Evolutionary conservation across 2,329 filamentous ascomycete genomes (phyloP), one percentile per base, ranked within the genome.

Genomic region (Macroventuria anomochaeta): DNA sequence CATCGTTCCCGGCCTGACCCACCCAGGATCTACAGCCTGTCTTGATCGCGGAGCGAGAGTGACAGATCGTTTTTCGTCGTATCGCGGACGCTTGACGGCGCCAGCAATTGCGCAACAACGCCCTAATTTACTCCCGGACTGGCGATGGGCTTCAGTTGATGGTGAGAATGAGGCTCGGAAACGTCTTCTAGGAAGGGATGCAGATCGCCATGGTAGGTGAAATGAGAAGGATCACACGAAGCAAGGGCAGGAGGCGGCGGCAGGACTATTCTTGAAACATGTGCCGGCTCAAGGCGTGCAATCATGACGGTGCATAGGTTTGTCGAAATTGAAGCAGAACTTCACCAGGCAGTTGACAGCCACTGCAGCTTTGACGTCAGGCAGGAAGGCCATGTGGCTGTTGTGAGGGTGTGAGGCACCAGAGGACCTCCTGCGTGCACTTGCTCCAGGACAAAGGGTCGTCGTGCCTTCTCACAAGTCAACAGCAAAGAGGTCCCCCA

Each of bases 151-250:
- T 15, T 7, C 10, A 11, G 28, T 2, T 15, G 31, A 3, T n/a
- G 3, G 2, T 21, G 28, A 31, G 18, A 11, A 20, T 28, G 38
- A 53, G 51, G 38, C 26, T 41, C 25, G 18, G 15, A 37, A 23
- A 5, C 10, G n/a, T 17, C 13, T 25, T 15, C 15, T 10, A 23
- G n/a, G 12, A 40, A n/a, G n/a, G 23, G 37, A n/a, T 41, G 29
- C n/a, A 40, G 51, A 54, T 54, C 44, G 25, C 23, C 23, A 32
- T 32, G 44, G 26, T 31, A 7, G 17, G 25, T 36, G 40, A 54
- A 54, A 54, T 54, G 51, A 52, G 29, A 32, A 55, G 53, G 53
- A 51, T 41, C 46, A 37, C 20, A 50, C 46, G 8, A 55, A 51
- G 53, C 53, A 51, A 55, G 53, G 53, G 34, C 46, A 25, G 21